Base-by-base conservation (phyloP, 257 asterid species). In the Datura wrightii region DNA sequence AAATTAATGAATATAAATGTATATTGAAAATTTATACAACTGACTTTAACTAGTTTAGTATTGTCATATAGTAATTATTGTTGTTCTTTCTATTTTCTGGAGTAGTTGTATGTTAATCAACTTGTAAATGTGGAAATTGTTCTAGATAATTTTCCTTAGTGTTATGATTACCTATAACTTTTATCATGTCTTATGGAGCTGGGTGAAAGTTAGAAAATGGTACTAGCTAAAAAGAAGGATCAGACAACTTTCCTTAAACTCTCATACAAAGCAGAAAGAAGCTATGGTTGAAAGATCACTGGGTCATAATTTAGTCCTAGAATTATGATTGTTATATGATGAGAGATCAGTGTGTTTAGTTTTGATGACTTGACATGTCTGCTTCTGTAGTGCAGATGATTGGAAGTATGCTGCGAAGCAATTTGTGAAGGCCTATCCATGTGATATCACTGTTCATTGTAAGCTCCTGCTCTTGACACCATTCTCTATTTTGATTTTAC, bases 391-490 rank as follows among this genome's bases (percentile, higher is more conserved):
- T 90, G 95, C 97, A 19, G 83, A 88, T 31, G 89, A 96, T 87
- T 96, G 98, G 98, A 93, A 90, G 76, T 96, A 87, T 91, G 92
- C 93, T 19, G 98, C 98, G 2, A 91, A 94, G 89, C 93, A 93
- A 48, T 92, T 94, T 36, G 94, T 90, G 83, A 94, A 91, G 92
- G 91, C 97, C 52, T 91, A 90, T 86, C 98, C 99, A 4, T 59
- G 58, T 16, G 97, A 93, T 82, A 93, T 93, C 86, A 69, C 92
- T 6, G 98, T 94, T 74, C 98, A 96, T 83, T 94, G 98, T 96
- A 88, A 93, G 94, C 80, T 87, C 67, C 63, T 76, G 46, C 19
- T 76, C 62, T n/a, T 78, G 39, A 59, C 85, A 4, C 1, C n/a
- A 8, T 79, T 14, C 80, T 54, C 39, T 84, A 50, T 36, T 44